Evolutionary conservation across 495 filamentous ascomycete genomes (phyloP).

Genomic region (Cercophora sp.): DNA sequence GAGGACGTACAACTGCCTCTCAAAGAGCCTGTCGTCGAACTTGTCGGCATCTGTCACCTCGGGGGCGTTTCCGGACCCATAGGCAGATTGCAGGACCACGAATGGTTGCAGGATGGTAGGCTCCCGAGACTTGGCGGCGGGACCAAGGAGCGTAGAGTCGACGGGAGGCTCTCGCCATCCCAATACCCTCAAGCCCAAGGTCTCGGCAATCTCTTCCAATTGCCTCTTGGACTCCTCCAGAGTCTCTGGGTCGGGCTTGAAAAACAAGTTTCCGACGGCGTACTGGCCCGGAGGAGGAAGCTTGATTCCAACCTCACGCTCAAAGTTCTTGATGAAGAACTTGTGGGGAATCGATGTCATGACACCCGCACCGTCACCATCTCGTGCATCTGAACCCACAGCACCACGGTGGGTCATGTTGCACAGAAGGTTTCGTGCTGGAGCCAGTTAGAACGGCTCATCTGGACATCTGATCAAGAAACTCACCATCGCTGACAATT

Average conservation of each 20-base stretch:
- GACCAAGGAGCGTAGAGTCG: constrained; percentile 89
- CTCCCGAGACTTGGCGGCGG: constrained; percentile 89
- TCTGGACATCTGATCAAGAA: constrained; percentile 7
- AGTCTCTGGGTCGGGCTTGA: constrained; percentile 90
- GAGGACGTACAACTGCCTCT: constrained; percentile 89
- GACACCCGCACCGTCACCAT: constrained; percentile 96
- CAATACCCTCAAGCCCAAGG: constrained; percentile 81
- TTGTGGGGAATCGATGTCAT: constrained; percentile 99
- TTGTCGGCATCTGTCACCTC: constrained; percentile 69
- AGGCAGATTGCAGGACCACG: constrained; percentile 80
- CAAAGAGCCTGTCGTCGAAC: constrained; percentile 84
- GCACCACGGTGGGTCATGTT: constrained; percentile 99
- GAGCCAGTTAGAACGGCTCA: neutral
- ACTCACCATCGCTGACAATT: constrained; percentile 96
- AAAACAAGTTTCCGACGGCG: constrained; percentile 96
- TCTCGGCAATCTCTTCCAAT: constrained; percentile 89
- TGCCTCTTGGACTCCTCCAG: constrained; percentile 79
- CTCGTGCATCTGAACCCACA: constrained; percentile 94
- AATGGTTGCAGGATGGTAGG: constrained; percentile 94
- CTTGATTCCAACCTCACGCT: constrained; percentile 77
- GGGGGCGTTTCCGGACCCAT: constrained; percentile 81
- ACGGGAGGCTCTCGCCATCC: constrained; percentile 96
- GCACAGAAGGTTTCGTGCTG: constrained; percentile 89
- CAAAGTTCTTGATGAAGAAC: constrained; percentile 99
- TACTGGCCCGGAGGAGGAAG: constrained; percentile 90